Percentiles rank a stretch among this genome's conserved stretches.
These are phyloP conservation scores for Debaryomycetaceae sp. DNA, from an alignment of 1,139 yeast species.

Conservation along the genomic window DNA sequence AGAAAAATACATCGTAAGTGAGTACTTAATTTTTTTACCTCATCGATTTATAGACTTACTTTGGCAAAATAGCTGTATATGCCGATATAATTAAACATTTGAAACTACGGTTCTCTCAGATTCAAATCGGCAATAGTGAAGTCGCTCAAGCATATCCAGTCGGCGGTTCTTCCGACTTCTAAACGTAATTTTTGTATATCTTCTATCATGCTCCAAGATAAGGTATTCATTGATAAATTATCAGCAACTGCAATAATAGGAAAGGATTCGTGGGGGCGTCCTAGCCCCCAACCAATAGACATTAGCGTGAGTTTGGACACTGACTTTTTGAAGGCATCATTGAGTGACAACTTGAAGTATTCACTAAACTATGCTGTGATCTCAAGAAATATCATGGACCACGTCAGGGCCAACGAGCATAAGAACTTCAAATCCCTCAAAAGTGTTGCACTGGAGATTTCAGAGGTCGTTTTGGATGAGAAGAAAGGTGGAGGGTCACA, in stretches of 20 bases:
- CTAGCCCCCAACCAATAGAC: conserved; percentile 65
- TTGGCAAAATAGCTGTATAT: background rate
- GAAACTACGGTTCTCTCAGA: background rate
- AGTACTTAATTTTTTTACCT: background rate
- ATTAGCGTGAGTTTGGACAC: conserved; percentile 62
- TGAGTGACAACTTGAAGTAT: conserved; percentile 71
- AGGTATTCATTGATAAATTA: conserved; percentile 56
- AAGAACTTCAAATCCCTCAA: conserved; percentile 50
- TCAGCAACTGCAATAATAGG: conserved; percentile 67
- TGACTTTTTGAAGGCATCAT: conserved; percentile 66
- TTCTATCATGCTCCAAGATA: conserved; percentile 35
- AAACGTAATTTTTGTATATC: conserved; percentile 12
- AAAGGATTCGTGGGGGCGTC: conserved; percentile 72
- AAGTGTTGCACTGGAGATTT: conserved; percentile 54
- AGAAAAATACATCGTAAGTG: too few relatives aligned
- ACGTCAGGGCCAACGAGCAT: conserved; percentile 43
- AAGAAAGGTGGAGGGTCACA: conserved; percentile 51
- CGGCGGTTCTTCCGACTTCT: conserved; percentile 18
- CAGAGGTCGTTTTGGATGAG: conserved; percentile 46
- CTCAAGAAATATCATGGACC: conserved; percentile 57
- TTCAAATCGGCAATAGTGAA: background rate
- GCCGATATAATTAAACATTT: background rate
- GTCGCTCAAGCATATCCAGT: conserved; percentile 5
- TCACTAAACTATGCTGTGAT: conserved; percentile 87
- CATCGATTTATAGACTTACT: conserved; percentile 1